Evolutionary conservation across 768 basidiomycete species (phyloP), one percentile per base, ranked within the genome.

Genomic region (Pulveroboletus frians): DNA sequence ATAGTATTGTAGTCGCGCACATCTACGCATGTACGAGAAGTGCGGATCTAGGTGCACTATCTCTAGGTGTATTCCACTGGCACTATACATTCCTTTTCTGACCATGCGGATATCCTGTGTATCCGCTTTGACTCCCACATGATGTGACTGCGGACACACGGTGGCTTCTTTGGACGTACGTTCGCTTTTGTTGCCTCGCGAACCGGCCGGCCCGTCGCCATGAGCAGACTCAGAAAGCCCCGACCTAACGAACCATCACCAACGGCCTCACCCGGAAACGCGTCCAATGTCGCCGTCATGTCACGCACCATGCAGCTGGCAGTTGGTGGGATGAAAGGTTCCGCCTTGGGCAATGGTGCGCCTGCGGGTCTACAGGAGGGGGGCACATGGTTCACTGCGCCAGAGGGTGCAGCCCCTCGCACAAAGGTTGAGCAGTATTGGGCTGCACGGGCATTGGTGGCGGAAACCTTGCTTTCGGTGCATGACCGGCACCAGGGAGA

Each of bases 401-500:
- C 65, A 15, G 34, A 36, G n/a, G 41, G 42, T 29, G 53, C 55
- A 29, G 49, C 46, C 3, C 69, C 71, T 31, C 60, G 50, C 35
- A 65, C 68, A 11, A 47, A 45, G 13, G 59, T 61, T 2, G 82
- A 81, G 55, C 79, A 78, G 51, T 84, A 85, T 58, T 88, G 86
- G 86, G 81, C 80, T 23, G 69, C 76, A 14, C 78, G 85, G 3
- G 84, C 85, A 3, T 55, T 84, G 20, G 73, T 77, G 3, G 85
- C 85, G 1, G 86, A 88, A 60, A 75, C 80, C 3, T 63, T 83
- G 34, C 70, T 88, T 3, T 65, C 73, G 0, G 77, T 76, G 21
- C 72, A 73, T 34, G 69, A 69, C 29, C 64, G 60, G 17, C 80
- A 84, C 59, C 73, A 76, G 37, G 61, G 63, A 10, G 82, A 85